Percentiles rank a stretch among this genome's conserved stretches.
phyloP scores from a whole-genome alignment of 257 asterid genomes.

The Solanum paucissectum region DNA sequence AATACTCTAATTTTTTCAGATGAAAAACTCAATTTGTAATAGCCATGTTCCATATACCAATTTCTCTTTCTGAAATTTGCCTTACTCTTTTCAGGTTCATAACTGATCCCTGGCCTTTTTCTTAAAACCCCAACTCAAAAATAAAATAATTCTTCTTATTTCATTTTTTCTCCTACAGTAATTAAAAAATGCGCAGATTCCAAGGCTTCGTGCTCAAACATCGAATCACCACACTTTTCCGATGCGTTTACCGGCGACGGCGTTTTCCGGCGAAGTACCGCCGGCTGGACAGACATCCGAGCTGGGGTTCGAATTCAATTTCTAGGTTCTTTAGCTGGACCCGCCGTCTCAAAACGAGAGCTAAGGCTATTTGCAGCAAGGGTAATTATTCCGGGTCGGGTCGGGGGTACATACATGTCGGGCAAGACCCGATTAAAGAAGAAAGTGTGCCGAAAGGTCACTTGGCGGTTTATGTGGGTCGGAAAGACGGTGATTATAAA shows the following conservation, averaged over 20 bases:
- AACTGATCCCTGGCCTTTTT: slow-evolving; percentile 81
- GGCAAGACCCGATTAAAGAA: slow-evolving; percentile 28
- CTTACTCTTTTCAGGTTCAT: slow-evolving; percentile 45
- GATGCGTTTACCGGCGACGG: slow-evolving; percentile 29
- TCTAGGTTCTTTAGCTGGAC: slow-evolving; percentile 42
- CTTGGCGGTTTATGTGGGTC: slow-evolving; percentile 76
- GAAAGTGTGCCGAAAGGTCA: slow-evolving; percentile 56
- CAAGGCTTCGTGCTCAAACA: slow-evolving; percentile 64
- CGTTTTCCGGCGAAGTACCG: slow-evolving; percentile 9
- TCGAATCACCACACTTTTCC: slow-evolving; percentile 42
- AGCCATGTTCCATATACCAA: slow-evolving; percentile 40
- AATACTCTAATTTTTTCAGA: neutral
- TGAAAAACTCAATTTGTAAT: slow-evolving; percentile 10
- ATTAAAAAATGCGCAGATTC: slow-evolving; percentile 26
- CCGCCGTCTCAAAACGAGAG: slow-evolving; percentile 30
- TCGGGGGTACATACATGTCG: slow-evolving; percentile 34
- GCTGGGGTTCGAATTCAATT: slow-evolving; percentile 10
- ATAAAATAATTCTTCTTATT: neutral
- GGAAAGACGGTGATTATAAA: slow-evolving; percentile 44
- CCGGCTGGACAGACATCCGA: slow-evolving; percentile 11
- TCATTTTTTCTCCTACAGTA: no score
- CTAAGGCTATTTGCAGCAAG: slow-evolving; percentile 33
- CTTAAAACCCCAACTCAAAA: slow-evolving; percentile 5
- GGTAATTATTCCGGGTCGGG: slow-evolving; percentile 4
- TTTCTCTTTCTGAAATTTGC: slow-evolving; percentile 44